Conservation (phyloP, 148 eudicot species). For the Vaccinium vitisidaea region DNA sequence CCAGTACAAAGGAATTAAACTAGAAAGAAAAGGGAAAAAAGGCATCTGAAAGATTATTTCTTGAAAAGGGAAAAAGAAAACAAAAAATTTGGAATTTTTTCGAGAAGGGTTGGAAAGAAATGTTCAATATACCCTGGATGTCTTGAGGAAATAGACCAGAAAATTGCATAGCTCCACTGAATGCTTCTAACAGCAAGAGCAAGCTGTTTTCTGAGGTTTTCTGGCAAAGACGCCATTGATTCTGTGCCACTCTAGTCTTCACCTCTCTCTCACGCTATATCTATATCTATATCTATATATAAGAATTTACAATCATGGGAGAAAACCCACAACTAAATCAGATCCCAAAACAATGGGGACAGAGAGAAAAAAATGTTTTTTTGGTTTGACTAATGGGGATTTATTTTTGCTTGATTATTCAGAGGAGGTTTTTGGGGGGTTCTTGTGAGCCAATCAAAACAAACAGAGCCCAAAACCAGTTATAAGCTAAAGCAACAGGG, state of each 20-base stretch:
- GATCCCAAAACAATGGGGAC: background rate
- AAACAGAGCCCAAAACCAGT: background rate
- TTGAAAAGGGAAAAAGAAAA: background rate
- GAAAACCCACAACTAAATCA: constrained; percentile 6
- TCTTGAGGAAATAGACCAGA: constrained; percentile 61
- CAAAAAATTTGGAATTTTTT: background rate
- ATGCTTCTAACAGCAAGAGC: constrained; percentile 57
- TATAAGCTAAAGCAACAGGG: background rate
- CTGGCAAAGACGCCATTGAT: constrained; percentile 28
- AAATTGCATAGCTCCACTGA: constrained; percentile 82
- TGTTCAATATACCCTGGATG: constrained; percentile 45
- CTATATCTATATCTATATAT: background rate
- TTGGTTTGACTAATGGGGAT: background rate
- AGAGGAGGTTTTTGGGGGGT: background rate
- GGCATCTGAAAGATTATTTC: background rate
- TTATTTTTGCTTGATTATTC: background rate
- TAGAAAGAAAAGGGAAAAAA: background rate
- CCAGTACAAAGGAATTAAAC: background rate
- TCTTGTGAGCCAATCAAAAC: background rate
- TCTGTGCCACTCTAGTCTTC: background rate
- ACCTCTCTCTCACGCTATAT: background rate
- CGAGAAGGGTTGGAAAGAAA: background rate
- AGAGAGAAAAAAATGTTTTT: background rate
- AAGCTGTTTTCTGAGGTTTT: constrained; percentile 50
- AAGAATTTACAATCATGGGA: background rate